Evolutionary conservation across 2,329 filamentous ascomycete species (phyloP), one percentile per base, ranked within the genome.

Genomic region (Cercospora berteroae): DNA sequence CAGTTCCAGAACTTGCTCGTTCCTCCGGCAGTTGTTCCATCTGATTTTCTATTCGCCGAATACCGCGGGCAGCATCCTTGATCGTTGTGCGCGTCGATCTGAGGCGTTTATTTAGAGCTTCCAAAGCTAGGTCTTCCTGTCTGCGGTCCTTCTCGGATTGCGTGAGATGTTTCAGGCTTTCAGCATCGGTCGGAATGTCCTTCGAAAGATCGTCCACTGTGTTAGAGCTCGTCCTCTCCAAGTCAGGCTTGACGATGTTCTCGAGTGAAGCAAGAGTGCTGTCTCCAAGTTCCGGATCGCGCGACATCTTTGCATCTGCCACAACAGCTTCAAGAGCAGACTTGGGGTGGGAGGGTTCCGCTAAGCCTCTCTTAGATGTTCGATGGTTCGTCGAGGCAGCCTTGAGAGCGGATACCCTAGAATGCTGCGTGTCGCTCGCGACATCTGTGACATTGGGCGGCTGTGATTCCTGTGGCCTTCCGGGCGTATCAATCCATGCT

Each of bases 261-360:
- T 83, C 81, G 7, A 84, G 75, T 3, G 81, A 83, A 56, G 82
- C 79, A 52, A 84, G 79, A 3, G 82, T 84, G 18, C 80, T 81
- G 31, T 84, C 82, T 39, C 82, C 82, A 44, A 79, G 78, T 33
- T 75, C 72, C 13, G 67, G 60, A 18, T 79, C 76, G 13, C 72
- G 68, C 9, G 73, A 75, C 16, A 68, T 68, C 42, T 62, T 77
- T 5, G 79, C 79, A 70, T 80, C 77, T 61, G 77, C 73, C 1
- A 83, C 74, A 18, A 83, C 74, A 18, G 80, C 79, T 62, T 79
- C 77, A 5, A 83, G 75, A 2, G 77, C 77, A 23, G 75, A 77
- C 56, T 71, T 75, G 23, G 72, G 70, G 31, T 69, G 70, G n/a
- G 58, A n/a, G 13, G 72, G 72, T 39, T 74, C 69, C 29, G 64